Base-by-base conservation (phyloP, 768 basidiomycete genomes). In the Melanogaster broomeanus region DNA sequence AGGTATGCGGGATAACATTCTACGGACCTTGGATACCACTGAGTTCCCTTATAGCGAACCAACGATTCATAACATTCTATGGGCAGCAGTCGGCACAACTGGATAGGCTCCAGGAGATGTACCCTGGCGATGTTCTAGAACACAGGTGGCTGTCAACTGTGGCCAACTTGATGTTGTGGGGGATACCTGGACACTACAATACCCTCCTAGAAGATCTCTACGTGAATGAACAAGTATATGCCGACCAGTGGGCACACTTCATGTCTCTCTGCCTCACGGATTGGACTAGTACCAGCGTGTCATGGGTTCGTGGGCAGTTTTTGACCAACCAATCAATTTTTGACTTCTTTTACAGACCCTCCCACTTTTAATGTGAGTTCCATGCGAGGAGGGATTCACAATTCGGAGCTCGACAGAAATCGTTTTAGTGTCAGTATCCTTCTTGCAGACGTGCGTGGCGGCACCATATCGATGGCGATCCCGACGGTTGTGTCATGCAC, bases 21-120 rank as follows among this genome's bases (percentile, higher is more conserved):
- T 5, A 16, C 21, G 5, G 21, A 37, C 21, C 19, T 27, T 3
- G 6, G n/a, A 45, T 25, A 16, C 34, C 41, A 48, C 39, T 53
- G 18, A 54, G 24, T 9, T 15, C 6, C 5, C 7, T 48, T 38
- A 0, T 50, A 86, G 84, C 66, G 38, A 70, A 74, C 50, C 75
- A 81, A 52, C 72, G 82, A 42, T 80, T 81, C 43, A 57, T 74
- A 16, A 84, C 76, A 2, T 79, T 81, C 51, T 82, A 81, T 50
- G 86, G 84, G 1, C 74, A 88, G 61, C 73, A 75, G 47, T 57
- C 67, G 31, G 73, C 79, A 30, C 81, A 86, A 6, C 65, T 88
- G 22, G 78, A 76, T 33, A 69, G 83, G 31, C 73, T 80, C 45
- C 77, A 80, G 48, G 62, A 74, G 12, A 80, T 86, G 55, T 61